Conservation (phyloP, 2,329 filamentous ascomycete species). For the Trematosphaeria pertusa region DNA sequence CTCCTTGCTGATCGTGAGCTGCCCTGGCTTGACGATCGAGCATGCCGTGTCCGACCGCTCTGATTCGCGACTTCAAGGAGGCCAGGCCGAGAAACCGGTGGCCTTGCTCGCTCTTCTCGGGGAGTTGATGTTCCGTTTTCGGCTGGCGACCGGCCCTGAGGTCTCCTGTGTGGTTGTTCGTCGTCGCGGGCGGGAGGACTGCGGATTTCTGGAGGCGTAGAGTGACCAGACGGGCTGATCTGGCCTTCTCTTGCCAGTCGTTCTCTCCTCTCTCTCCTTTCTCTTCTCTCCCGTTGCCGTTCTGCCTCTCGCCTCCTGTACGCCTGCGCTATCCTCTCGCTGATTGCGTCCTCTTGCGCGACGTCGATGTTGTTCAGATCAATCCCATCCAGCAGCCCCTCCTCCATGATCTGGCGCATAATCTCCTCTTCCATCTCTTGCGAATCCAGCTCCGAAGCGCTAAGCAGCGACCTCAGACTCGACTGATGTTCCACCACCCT, state of each 20-base stretch:
- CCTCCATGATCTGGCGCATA: conserved; percentile 84
- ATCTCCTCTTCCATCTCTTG: conserved; percentile 87
- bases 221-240: conserved; percentile 28
- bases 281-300: conserved; percentile 54
- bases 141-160: conserved; percentile 43
- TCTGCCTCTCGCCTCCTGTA: conserved; percentile 79
- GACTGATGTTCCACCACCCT: conserved; percentile 90
- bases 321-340: conserved; percentile 86
- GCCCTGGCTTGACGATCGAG: conserved; percentile 57
- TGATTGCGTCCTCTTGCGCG: conserved; percentile 86
- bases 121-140: conserved; percentile 45
- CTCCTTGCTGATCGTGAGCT: conserved; percentile 50
- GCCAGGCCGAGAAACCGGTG: conserved; percentile 56
- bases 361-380: conserved; percentile 88
- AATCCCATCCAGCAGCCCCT: conserved; percentile 85
- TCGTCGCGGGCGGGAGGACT: conserved; percentile 39
- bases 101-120: conserved; percentile 41
- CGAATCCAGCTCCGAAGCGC: conserved; percentile 76
- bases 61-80: conserved; percentile 52
- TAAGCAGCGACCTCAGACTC: conserved; percentile 83
- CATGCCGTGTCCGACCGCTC: conserved; percentile 37
- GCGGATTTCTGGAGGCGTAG: conserved; percentile 32
- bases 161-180: conserved; percentile 37
- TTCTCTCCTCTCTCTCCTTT: conserved; percentile 41
- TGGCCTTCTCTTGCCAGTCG: conserved; percentile 49